phyloP scores from a whole-genome alignment of 2,329 filamentous ascomycete genomes.

The Capronia coronata region DNA sequence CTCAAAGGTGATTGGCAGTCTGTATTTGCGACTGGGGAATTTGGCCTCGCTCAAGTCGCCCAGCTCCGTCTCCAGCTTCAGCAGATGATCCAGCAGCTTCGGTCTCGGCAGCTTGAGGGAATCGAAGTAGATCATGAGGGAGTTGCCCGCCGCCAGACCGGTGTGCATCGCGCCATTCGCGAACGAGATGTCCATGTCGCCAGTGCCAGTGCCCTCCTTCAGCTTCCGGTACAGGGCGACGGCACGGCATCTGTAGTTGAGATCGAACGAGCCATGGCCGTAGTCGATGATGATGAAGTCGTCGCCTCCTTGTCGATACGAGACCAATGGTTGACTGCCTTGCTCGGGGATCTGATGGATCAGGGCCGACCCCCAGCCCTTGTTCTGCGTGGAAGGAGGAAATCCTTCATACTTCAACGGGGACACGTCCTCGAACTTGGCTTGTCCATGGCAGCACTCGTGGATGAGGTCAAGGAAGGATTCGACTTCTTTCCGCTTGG shows the following conservation, averaged over 20 bases:
- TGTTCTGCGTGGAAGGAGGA: conserved; percentile 23
- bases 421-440: conserved; percentile 32
- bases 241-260: conserved; percentile 52
- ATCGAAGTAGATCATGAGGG: conserved; percentile 44
- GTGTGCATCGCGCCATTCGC: conserved; percentile 41
- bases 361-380: conserved; percentile 31
- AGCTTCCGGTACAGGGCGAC: conserved; percentile 49
- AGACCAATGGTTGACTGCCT: conserved; percentile 35
- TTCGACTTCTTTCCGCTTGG: conserved; percentile 40
- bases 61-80: conserved; percentile 35
- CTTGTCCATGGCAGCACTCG: conserved; percentile 34
- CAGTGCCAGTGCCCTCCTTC: conserved; percentile 30
- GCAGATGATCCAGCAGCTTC: conserved; percentile 36
- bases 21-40: conserved; percentile 42
- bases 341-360: conserved; percentile 35
- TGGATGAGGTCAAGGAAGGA: conserved; percentile 42
- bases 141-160: conserved; percentile 47
- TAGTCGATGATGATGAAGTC: conserved; percentile 55
- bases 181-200: conserved; percentile 37
- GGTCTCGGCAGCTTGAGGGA: conserved; percentile 36
- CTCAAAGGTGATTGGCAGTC: conserved; percentile 42
- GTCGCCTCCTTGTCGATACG: conserved; percentile 42
- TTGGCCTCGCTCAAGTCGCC: conserved; percentile 38
- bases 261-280: conserved; percentile 49
- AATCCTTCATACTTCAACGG: conserved; percentile 30